phyloP scores from a whole-genome alignment of 2,329 filamentous ascomycete species.

The Hymenoscyphus linearis region DNA sequence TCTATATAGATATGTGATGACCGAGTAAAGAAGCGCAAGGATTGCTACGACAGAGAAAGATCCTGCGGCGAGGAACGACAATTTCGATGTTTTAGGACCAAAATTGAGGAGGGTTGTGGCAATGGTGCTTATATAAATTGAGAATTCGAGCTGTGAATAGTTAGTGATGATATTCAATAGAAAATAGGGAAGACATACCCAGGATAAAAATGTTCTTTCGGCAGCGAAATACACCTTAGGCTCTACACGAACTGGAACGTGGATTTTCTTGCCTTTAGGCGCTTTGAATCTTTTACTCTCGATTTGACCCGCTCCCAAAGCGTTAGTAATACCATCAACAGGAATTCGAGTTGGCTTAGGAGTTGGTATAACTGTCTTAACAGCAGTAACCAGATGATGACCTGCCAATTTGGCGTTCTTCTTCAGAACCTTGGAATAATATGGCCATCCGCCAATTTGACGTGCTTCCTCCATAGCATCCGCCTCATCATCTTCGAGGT shows the following conservation, averaged over 20 bases:
- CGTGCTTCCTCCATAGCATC: slow-evolving; percentile 74
- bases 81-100: slow-evolving; percentile 48
- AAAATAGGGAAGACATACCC: slow-evolving; percentile 51
- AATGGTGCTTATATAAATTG: slow-evolving; percentile 86
- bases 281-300: slow-evolving; percentile 61
- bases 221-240: slow-evolving; percentile 97
- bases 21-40: slow-evolving; percentile 72
- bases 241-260: slow-evolving; percentile 92
- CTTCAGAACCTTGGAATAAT: slow-evolving; percentile 57
- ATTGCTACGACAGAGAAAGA: slow-evolving; percentile 80
- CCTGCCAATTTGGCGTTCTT: slow-evolving; percentile 25
- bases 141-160: slow-evolving; percentile 73
- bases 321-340: slow-evolving; percentile 46
- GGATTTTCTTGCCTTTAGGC: slow-evolving; percentile 82
- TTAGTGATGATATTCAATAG: slow-evolving; percentile 16
- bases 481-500: slow-evolving; percentile 71
- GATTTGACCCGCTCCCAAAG: slow-evolving; percentile 52
- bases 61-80: slow-evolving; percentile 65
- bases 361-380: slow-evolving; percentile 16
- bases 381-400: slow-evolving; percentile 11
- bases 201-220: slow-evolving; percentile 91
- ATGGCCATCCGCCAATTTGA: slow-evolving; percentile 69
- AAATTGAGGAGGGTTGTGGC: slow-evolving; percentile 83
- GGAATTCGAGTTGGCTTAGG: slow-evolving; percentile 39
- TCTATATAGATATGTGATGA: slow-evolving; percentile 81